Conservation (phyloP, 2,329 filamentous ascomycete species). For the Drechslerella coelobrocha region DNA sequence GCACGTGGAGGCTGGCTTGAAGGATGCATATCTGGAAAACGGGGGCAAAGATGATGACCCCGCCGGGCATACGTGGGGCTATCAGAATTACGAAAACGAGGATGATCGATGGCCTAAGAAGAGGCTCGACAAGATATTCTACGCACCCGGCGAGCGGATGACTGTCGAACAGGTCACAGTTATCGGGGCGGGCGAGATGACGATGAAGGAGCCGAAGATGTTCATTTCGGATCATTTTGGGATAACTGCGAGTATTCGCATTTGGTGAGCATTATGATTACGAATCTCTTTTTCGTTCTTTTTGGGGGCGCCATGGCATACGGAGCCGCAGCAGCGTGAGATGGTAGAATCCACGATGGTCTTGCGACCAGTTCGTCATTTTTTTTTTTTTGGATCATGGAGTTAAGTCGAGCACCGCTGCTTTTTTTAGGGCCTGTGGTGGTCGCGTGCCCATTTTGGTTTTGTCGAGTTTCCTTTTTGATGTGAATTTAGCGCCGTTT, state of each 20-base stretch:
- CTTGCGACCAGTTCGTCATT: too few relatives aligned
- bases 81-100: constrained; percentile 58
- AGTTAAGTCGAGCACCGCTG: not conserved
- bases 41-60: constrained; percentile 64
- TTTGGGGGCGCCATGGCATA: not conserved
- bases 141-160: constrained; percentile 28
- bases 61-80: constrained; percentile 67
- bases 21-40: constrained; percentile 64
- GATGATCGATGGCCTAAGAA: constrained; percentile 17
- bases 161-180: constrained; percentile 36
- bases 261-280: constrained; percentile 9
- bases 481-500: constrained; percentile 2
- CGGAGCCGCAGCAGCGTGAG: not conserved
- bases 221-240: constrained; percentile 47
- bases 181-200: constrained; percentile 43
- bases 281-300: constrained; percentile 6
- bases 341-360: not conserved
- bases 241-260: constrained; percentile 36
- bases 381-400: too few relatives aligned
- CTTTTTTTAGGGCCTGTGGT: not conserved
- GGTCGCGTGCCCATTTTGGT: not conserved
- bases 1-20: constrained; percentile 62
- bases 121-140: constrained; percentile 46
- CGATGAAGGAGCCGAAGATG: constrained; percentile 24
- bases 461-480: not conserved